Base-by-base conservation (phyloP, 768 basidiomycete genomes). In the Strobilomyces echinocephalus region DNA sequence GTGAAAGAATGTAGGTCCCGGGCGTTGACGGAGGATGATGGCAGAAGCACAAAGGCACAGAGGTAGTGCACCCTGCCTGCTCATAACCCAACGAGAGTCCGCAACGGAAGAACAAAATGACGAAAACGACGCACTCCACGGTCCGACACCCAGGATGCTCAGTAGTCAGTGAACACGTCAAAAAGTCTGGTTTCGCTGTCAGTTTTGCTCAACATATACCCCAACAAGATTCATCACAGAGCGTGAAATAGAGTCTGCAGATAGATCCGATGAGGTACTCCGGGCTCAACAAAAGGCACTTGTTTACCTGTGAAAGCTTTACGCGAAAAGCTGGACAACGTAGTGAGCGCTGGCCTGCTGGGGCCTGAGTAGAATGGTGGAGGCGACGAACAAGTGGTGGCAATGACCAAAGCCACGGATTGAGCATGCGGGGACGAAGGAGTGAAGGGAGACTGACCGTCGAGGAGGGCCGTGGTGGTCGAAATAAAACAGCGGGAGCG, bases 1-100 rank as follows among this genome's bases (percentile, higher is more conserved):
- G 26, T 93, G 78, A 77, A 95, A 94, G 76, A 95, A 95, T 0
- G 84, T 75, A 0, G 93, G 86, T 3, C 90, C 89, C 35, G 94
- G 70, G 34, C 71, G 87, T 73, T 97, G 93, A 8, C 89, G 74
- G 28, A 85, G 63, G 18, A 94, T 65, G 2, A 91, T 57, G 1
- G 91, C 16, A 82, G 58, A 20, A 78, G 69, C 15, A 91, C 80
- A 63, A 88, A 79, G 5, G 72, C 59, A 3, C 81, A 79, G 15
- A 94, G 71, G 9, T 71, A 62, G 64, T 79, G 84, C 10, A 83
- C 74, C 88, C 88, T 90, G 36, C 70, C 87, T 89, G 57, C 21
- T 35, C 30, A 38, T 3, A 54, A 28, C 4, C 28, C 28, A 28
- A 28, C 4, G n/a, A 57, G 3, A 28, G 26, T 54, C 34, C 40